A percentile compares a stretch with the other conserved stretches of the same genome.
Evolutionary conservation across 75 land plant species (phyloP).

Genomic region (Gnetum montanum): DNA sequence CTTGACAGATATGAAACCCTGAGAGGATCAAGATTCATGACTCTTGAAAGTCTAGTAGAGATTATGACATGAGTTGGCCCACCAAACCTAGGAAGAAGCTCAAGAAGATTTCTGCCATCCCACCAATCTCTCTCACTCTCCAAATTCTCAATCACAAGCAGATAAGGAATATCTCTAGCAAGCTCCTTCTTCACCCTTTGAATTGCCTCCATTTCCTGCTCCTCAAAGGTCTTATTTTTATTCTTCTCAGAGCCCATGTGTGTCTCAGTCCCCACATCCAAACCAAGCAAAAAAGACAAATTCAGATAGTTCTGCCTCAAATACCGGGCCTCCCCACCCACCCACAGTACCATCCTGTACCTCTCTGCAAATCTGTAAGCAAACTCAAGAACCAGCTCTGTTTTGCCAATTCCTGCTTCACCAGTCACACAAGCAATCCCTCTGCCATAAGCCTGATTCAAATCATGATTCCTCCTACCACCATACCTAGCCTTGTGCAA

Average conservation of each 20-base stretch:
- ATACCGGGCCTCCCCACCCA: slow-evolving; percentile 77
- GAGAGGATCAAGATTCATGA: slow-evolving; percentile 59
- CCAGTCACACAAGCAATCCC: slow-evolving; percentile 73
- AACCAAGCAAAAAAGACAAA: slow-evolving; percentile 48
- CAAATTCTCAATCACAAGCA: slow-evolving; percentile 80
- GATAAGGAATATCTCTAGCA: slow-evolving; percentile 67
- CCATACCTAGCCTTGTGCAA: slow-evolving; percentile 13
- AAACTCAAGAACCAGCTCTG: slow-evolving; percentile 76
- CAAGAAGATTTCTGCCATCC: slow-evolving; percentile 66
- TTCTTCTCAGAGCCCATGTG: slow-evolving; percentile 24
- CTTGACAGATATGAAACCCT: slow-evolving; percentile 74
- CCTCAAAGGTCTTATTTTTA: slow-evolving; percentile 56
- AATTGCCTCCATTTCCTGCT: slow-evolving; percentile 73
- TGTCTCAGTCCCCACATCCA: slow-evolving; percentile 59
- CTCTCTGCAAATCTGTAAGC: slow-evolving; percentile 70
- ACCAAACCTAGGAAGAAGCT: slow-evolving; percentile 81
- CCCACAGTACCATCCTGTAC: slow-evolving; percentile 88
- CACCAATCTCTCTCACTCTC: slow-evolving; percentile 91
- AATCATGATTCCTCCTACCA: slow-evolving; percentile 20
- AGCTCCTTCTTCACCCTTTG: slow-evolving; percentile 58
- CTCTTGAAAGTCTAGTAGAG: slow-evolving; percentile 65
- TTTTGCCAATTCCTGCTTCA: slow-evolving; percentile 86
- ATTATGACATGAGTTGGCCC: slow-evolving; percentile 73
- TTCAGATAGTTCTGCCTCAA: slow-evolving; percentile 75
- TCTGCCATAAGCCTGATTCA: slow-evolving; percentile 39